Evolutionary conservation across 2,329 filamentous ascomycete species (phyloP), one percentile per base, ranked within the genome.

Genomic region (Thielaviopsis euricoi): DNA sequence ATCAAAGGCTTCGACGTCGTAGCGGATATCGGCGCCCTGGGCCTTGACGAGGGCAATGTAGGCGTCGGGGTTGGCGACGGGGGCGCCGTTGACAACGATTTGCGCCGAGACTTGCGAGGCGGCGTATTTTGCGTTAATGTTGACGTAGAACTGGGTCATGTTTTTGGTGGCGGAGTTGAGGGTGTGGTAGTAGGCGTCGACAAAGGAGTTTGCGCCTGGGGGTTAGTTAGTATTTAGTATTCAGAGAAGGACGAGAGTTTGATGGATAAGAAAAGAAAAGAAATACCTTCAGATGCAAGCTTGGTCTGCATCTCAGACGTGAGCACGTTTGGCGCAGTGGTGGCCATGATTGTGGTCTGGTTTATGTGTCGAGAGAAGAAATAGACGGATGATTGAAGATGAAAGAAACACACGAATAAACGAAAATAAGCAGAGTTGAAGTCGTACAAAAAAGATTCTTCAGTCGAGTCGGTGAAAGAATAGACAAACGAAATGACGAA

Each of bases 51-150:
- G 77, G 19, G 76, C 76, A 64, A 85, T 81, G 65, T 89, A 84
- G 51, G 82, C 81, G 55, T 74, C 71, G 0, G 83, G 83, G 58
- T 80, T 76, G 37, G 77, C 69, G 43, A 87, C 72, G 2, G 79
- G 70, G 53, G 82, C 82, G 64, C 89, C 89, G 71, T 95, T 95
- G 75, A 89, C 84, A 65, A 82, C 79, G 65, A 95, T 89, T 67
- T 83, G 81, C 55, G 87, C 76, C 37, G 75, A 73, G n/a, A 77
- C 71, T 13, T 68, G 49, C 25, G 53, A 54, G 53, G 57, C 26
- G 37, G 55, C 48, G 59, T 59, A 57, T 57, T 61, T 57, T 17
- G 51, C 9, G 53, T 59, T 61, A 22, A 43, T 25, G 66, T 62
- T 79, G 63, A 82, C 73, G 74, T 95, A 95, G 75, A 83, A 94